Evolutionary conservation across 805 yeast species (phyloP), one percentile per base, ranked within the genome.

Genomic region (Yarrowia divulgata): DNA sequence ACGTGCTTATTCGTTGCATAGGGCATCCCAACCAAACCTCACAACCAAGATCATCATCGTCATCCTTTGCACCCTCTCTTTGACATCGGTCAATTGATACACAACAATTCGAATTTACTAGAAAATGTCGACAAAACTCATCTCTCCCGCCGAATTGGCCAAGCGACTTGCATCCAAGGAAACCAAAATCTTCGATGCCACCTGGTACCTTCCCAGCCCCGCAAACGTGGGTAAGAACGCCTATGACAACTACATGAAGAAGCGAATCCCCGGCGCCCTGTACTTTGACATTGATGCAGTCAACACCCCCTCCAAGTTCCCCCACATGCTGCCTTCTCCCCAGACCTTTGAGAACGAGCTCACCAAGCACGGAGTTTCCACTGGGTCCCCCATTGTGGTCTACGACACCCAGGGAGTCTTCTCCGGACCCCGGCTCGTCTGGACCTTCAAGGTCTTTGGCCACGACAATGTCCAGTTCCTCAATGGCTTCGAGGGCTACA

Each of bases 131-230:
- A 23, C 29, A 23, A 60, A 60, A 48, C 68, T 63, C 48, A 48
- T 63, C 8, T 37, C 68, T 12, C 68, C 68, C 39, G 23, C 57
- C 39, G 68, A 63, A 23, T 16, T 63, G 19, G 68, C 57, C 68
- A 63, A 63, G 57, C 55, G 46, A 37, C 57, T 71, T 66, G 42
- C 72, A 82, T 32, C 70, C 89, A 12, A 89, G 52, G 66, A 60
- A 19, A 49, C 57, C 57, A 63, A 63, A 45, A 29, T 97, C 0
- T 81, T 94, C 23, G 99, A 94, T 77, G 87, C 96, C 5, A 88
- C 98, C 0, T 95, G 98, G 98, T 92, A 88, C 78, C 84, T 94
- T 86, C 97, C 98, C 60, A 89, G 88, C 74, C 81, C 80, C 48
- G 88, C 89, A 12, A 82, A 85, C 54, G 82, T 85, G 72, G 93